Evolutionary conservation across 163 green algal genomes (phyloP).

Genomic region (Chlamydomonas reinhardtii): DNA sequence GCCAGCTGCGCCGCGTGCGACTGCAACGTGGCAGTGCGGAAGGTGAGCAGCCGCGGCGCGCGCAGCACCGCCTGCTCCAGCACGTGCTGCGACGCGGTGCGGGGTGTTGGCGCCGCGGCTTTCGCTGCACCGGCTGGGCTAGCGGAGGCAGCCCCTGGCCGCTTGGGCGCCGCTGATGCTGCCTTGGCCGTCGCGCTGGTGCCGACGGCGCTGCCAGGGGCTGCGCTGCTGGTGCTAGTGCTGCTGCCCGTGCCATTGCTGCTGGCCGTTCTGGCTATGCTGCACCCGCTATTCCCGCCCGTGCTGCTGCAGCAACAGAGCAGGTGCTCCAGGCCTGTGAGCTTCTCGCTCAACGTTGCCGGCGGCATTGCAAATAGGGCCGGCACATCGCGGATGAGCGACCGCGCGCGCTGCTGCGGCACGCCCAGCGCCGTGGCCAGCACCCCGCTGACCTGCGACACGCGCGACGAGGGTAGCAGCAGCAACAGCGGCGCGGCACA

Average conservation of each 20-base stretch:
- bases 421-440: background rate
- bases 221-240: too few species aligned
- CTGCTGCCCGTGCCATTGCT: background rate
- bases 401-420: background rate
- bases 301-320: background rate
- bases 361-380: constrained; percentile 30
- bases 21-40: constrained; percentile 23
- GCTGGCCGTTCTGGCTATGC: too few species aligned
- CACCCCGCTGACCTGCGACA: background rate
- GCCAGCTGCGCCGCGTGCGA: background rate
- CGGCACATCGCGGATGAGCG: constrained; percentile 27
- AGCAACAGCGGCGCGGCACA: constrained; percentile 17
- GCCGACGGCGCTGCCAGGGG: too few species aligned
- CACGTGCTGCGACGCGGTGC: background rate
- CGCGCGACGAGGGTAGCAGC: constrained; percentile 13
- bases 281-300: too few species aligned
- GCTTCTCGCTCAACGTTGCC: constrained; percentile 25
- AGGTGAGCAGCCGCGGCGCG: constrained; percentile 45
- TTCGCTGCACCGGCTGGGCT: too few species aligned
- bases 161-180: too few species aligned
- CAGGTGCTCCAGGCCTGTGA: constrained; percentile 9
- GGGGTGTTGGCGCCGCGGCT: background rate
- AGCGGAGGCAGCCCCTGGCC: too few species aligned
- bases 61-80: background rate
- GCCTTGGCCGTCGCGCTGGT: too few species aligned